Base-by-base conservation (phyloP, 371 early-diverging fungal genomes). In the Rhizopus stolonifer region DNA sequence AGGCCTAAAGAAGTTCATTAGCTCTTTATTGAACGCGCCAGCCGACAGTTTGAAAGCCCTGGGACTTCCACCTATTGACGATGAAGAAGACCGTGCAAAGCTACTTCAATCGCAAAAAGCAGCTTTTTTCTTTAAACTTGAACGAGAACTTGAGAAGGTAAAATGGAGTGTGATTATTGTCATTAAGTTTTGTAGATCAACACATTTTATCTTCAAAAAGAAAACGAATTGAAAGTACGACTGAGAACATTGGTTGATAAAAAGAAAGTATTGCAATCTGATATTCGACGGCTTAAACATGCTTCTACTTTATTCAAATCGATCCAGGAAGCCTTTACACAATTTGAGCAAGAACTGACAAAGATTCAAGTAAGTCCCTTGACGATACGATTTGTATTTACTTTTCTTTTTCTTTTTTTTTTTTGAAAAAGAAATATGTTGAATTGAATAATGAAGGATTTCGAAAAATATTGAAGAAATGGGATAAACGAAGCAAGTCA, bases 401-500 rank as follows among this genome's bases (percentile, higher is more conserved):
- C 25, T 45, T 26, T 14, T 26, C 17, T 3, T 36, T 14, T 36
- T 36, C 15, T n/a, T n/a, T n/a, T n/a, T n/a, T n/a, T n/a, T n/a
- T n/a, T n/a, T n/a, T n/a, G n/a, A 8, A n/a, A 19, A 61, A 92
- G 88, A 93, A 91, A 84, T 98, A 92, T 65, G 95, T 96, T 33
- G 94, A 95, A 69, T 80, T 96, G 29, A 98, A 98, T 64, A 90
- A 87, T 24, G 92, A 93, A 17, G 98, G 96, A 1, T 96, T 98
- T 60, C 72, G 94, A 21, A 98, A 98, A 79, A 98, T 98, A 42
- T 68, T 98, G 46, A 98, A 98, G 61, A 98, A 98, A 68, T 98
- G 94, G 93, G 98, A 98, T 77, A 98, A 98, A 73, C 88, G 95
- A 19, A 87, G 92, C 17, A 93, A 94, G 70, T 90, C 93, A 2